Evolutionary conservation across 176 grass and related monocot species (phyloP).

Genomic region (Phoenix roebelenii): DNA sequence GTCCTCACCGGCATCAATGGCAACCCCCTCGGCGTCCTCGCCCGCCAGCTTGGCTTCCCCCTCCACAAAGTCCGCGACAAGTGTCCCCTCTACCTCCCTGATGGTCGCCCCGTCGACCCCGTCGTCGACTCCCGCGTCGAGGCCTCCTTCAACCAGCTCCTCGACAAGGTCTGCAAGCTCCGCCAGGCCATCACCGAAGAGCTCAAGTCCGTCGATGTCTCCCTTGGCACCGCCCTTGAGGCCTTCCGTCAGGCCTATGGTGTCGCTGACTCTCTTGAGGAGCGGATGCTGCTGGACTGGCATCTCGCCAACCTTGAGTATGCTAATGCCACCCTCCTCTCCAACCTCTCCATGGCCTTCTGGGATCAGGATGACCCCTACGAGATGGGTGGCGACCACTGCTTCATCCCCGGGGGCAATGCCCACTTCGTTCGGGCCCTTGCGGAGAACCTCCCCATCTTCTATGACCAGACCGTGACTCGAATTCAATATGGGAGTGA

Average conservation of each 20-base stretch:
- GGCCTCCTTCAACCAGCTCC: constrained; percentile 81
- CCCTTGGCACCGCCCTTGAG: constrained; percentile 75
- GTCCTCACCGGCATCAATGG: constrained; percentile 97
- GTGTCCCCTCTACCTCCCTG: constrained; percentile 80
- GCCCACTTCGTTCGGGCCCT: constrained; percentile 58
- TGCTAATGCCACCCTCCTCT: constrained; percentile 80
- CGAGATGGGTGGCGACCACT: constrained; percentile 97
- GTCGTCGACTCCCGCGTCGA: constrained; percentile 68
- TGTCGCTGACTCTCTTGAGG: constrained; percentile 50
- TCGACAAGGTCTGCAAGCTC: constrained; percentile 88
- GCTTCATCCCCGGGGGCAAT: constrained; percentile 95
- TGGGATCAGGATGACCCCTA: constrained; percentile 99
- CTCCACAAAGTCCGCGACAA: constrained; percentile 92
- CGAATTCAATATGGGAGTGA: constrained; percentile 72
- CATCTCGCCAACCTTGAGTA: constrained; percentile 94
- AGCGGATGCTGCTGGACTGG: constrained; percentile 94
- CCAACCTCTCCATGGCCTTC: constrained; percentile 85
- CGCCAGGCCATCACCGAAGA: constrained; percentile 63
- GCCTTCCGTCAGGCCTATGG: constrained; percentile 59
- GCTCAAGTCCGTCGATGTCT: constrained; percentile 53
- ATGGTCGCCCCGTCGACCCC: constrained; percentile 61
- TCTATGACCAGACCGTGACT: constrained; percentile 64
- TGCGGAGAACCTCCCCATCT: constrained; percentile 60
- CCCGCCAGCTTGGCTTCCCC: constrained; percentile 79
- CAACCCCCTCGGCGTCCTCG: constrained; percentile 79